Base-by-base conservation (phyloP, 257 asterid species). In the Salvia hispanica region DNA sequence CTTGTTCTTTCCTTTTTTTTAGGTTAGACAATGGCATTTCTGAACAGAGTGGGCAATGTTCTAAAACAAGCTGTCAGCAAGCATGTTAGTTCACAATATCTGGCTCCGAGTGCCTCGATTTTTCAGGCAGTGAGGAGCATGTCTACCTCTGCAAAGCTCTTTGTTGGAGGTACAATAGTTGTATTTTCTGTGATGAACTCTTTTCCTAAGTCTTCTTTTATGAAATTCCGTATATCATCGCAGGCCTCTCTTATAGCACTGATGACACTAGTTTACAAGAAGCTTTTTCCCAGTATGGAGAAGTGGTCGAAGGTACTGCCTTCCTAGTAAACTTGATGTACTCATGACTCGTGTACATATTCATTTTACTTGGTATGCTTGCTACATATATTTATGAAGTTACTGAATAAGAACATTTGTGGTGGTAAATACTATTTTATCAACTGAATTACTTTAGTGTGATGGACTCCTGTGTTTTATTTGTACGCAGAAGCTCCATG, bases 201-300 rank as follows among this genome's bases (percentile, higher is more conserved):
- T 34, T 28, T 40, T 28, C 58, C 47, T 21, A 2, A 16, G 51
- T 64, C 40, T 10, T 59, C 11, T 51, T 28, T 18, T 58, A 39
- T 40, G 7, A 50, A 45, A 31, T 70, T 58, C 28, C 62, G 31
- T 70, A 37, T 66, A 16, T 52, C 57, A 13, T 60, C 62, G 60
- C 82, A 92, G 98, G 98, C 70, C 95, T 92, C 66, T 83, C 95
- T 0, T 92, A 76, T 62, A 71, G 74, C 75, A 92, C 91, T 0
- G 98, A 92, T 45, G 90, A 88, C 16, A 59, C 48, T 71, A 82
- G 90, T 70, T 69, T 92, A 80, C 79, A 16, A 65, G 96, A 92
- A 48, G 88, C 90, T 15, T 89, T 92, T 76, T 42, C 96, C 69
- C 87, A 83, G 54, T 82, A 81, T 72, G 98, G 98, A 28, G 88